Conservation (phyloP, 2,329 filamentous ascomycete genomes). For the Beauveria scarabaeidicola region DNA sequence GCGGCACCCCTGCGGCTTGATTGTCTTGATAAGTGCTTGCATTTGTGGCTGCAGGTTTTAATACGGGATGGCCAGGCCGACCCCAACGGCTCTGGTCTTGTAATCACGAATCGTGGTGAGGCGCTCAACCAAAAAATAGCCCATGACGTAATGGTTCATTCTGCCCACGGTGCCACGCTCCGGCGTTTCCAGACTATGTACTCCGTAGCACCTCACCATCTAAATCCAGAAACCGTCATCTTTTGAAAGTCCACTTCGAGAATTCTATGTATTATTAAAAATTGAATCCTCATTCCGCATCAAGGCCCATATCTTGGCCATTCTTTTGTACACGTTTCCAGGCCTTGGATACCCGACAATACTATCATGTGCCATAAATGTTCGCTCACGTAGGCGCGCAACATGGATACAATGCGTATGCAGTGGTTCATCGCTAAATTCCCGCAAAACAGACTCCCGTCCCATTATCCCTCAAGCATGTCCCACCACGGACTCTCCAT, state of each 20-base stretch:
- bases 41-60: background rate
- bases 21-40: constrained; percentile 1
- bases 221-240: no score
- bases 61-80: background rate
- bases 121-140: background rate
- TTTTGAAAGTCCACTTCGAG: no score
- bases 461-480: constrained; percentile 6
- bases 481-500: constrained; percentile 19
- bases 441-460: background rate
- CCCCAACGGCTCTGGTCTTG: background rate
- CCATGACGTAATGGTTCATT: background rate
- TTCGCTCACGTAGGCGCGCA: background rate
- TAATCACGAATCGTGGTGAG: background rate
- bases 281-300: no score
- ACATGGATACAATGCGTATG: background rate
- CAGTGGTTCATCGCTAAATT: background rate
- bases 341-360: background rate
- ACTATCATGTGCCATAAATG: background rate
- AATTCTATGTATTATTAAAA: no score
- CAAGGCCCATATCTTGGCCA: background rate
- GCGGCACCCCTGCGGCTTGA: background rate
- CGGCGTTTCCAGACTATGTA: background rate
- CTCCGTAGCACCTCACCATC: background rate
- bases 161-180: background rate
- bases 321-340: background rate